Evolutionary conservation across 1,284 basidiomycete species (phyloP), one percentile per base, ranked within the genome.

Genomic region (Ganoderma meredithae): DNA sequence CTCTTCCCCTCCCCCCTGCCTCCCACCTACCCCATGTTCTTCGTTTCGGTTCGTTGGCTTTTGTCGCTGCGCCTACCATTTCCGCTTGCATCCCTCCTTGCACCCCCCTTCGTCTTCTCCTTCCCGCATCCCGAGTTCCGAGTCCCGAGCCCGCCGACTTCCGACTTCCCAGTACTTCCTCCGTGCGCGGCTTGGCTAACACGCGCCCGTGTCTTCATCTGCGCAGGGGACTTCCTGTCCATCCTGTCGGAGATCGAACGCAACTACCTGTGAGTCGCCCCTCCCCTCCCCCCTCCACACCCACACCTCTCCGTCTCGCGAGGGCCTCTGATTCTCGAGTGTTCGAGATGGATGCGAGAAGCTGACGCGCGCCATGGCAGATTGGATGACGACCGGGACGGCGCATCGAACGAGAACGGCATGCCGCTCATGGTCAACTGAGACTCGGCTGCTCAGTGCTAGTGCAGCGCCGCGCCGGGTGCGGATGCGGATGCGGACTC

Each of bases 201-300:
- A 19, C 31, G 60, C 43, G 65, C 64, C 44, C 27, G 15, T 17
- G 25, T 31, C 25, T 53, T 43, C 62, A 61, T 60, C 39, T 27
- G 39, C 39, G 39, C 76, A 95, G 93, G 93, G 93, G 94, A 96
- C 83, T 96, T 96, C 81, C 81, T 96, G 47, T 93, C 92, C 59
- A 95, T 96, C 73, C 79, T 96, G 47, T 93, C 91, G 25, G 95
- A 96, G 80, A 95, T 96, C 73, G 95, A 96, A 75, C 83, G 92
- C 72, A 94, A 94, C 79, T 94, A 94, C 83, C 78, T 94, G 90
- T 92, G 73, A 79, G 91, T 86, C 55, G 25, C 67, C 70, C 43
- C 33, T 36, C 33, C 8, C 33, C 8, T 8, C 67, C 70, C 44
- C n/a, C n/a, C n/a, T n/a, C n/a, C n/a, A n/a, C n/a, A n/a, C n/a